phyloP scores from a whole-genome alignment of 2,329 filamentous ascomycete species.

The Trichoderma endophyticum region DNA sequence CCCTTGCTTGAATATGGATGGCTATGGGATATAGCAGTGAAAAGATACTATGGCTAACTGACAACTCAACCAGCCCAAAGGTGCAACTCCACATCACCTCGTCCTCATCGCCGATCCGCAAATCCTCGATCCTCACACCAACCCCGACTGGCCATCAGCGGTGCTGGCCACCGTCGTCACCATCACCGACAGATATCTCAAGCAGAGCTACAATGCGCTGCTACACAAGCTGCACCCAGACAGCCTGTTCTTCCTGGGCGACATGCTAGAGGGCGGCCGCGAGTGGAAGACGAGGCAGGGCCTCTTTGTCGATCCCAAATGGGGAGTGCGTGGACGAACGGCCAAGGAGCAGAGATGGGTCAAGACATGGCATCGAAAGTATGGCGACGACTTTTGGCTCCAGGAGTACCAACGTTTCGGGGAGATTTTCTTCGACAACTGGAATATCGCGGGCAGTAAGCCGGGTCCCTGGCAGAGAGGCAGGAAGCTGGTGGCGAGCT shows the following conservation, averaged over 20 bases:
- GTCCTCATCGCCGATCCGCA: conserved; percentile 87
- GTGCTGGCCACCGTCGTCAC: conserved; percentile 51
- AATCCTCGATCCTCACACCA: conserved; percentile 91
- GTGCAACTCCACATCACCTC: conserved; percentile 77
- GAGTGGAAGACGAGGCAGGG: conserved; percentile 80
- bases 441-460: conserved; percentile 54
- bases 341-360: conserved; percentile 52
- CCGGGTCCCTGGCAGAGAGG: conserved; percentile 60
- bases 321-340: conserved; percentile 50
- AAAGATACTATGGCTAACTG: background rate
- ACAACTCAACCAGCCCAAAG: conserved; percentile 59
- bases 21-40: background rate
- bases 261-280: conserved; percentile 91
- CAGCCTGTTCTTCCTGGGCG: conserved; percentile 85
- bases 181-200: conserved; percentile 86
- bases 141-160: conserved; percentile 71
- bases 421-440: conserved; percentile 75
- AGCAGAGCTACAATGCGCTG: conserved; percentile 74
- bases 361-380: conserved; percentile 68
- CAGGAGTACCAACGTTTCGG: conserved; percentile 82
- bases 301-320: conserved; percentile 56
- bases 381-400: conserved; percentile 81
- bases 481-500: conserved; percentile 74
- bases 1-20: background rate
- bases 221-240: conserved; percentile 77